Evolutionary conservation across 2,329 filamentous ascomycete species (phyloP).

Genomic region (Phaeosphaeriaceae sp.): DNA sequence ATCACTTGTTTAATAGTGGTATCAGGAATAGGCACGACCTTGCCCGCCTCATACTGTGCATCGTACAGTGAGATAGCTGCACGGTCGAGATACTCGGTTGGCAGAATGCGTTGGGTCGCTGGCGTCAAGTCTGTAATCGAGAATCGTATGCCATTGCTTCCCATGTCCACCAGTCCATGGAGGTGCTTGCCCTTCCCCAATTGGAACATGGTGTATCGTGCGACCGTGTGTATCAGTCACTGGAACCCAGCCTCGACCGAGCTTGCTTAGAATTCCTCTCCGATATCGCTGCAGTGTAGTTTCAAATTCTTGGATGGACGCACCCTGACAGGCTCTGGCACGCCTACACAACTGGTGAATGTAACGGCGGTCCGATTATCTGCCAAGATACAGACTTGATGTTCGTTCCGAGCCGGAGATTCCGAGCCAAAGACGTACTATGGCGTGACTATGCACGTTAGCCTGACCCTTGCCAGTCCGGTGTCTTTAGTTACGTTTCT

Average conservation of each 20-base stretch:
- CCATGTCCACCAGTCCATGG: slow-evolving; percentile 47
- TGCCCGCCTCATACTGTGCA: slow-evolving; percentile 63
- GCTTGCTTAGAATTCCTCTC: too few species aligned
- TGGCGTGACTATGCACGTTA: slow-evolving; percentile 30
- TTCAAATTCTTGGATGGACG: too few species aligned
- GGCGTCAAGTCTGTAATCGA: slow-evolving; percentile 84
- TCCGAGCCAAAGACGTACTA: slow-evolving; percentile 21
- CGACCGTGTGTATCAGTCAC: slow-evolving; percentile 7
- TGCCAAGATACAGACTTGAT: slow-evolving; percentile 16
- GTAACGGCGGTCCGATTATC: slow-evolving; percentile 13
- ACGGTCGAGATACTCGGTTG: slow-evolving; percentile 78
- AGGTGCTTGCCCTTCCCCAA: slow-evolving; percentile 27
- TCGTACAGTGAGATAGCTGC: slow-evolving; percentile 87
- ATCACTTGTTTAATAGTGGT: slow-evolving; percentile 72
- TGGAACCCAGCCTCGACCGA: too few species aligned
- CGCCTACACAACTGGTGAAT: too few species aligned
- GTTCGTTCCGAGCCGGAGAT: slow-evolving; percentile 25
- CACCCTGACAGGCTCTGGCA: too few species aligned
- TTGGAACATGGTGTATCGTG: slow-evolving; percentile 17
- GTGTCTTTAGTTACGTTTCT: slow-evolving; percentile 20
- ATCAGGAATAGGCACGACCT: slow-evolving; percentile 60
- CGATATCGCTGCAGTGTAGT: too few species aligned
- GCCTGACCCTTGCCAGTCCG: slow-evolving; percentile 14
- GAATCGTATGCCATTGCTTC: slow-evolving; percentile 88
- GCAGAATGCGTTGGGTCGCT: slow-evolving; percentile 73